Evolutionary conservation across 495 filamentous ascomycete species (phyloP).

Genomic region (Cercophora samala): DNA sequence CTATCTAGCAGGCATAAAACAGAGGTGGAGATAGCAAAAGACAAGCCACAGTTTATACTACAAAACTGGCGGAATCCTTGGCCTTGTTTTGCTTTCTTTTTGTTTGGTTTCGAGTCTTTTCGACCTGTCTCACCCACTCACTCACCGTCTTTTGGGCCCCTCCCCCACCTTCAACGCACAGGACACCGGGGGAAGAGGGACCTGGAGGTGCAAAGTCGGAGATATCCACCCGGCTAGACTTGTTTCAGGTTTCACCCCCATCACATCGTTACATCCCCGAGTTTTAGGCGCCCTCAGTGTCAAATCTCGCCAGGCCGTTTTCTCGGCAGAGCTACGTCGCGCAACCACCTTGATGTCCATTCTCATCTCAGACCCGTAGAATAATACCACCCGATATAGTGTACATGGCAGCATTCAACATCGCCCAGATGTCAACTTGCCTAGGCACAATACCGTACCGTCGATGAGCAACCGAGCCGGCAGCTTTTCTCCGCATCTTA

Average conservation of each 20-base stretch:
- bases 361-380: neutral
- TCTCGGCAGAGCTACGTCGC: constrained; percentile 5
- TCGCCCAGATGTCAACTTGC: neutral
- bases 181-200: neutral
- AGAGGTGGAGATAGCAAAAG: neutral
- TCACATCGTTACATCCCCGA: neutral
- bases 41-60: neutral
- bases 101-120: neutral
- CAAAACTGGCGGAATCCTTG: neutral
- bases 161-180: neutral
- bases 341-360: neutral
- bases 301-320: constrained; percentile 5
- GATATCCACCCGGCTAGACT: constrained; percentile 22
- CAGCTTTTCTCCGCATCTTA: neutral
- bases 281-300: constrained; percentile 3
- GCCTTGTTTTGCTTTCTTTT: neutral
- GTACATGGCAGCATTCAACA: neutral
- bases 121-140: neutral
- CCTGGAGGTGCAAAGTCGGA: constrained; percentile 2
- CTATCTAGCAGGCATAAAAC: neutral
- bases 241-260: constrained; percentile 17
- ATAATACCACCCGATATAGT: neutral
- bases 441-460: neutral
- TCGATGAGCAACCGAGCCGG: neutral
- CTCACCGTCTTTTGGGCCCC: neutral